Evolutionary conservation across 208 protist genomes (phyloP).

Genomic region (Acanthamoeba sp.): DNA sequence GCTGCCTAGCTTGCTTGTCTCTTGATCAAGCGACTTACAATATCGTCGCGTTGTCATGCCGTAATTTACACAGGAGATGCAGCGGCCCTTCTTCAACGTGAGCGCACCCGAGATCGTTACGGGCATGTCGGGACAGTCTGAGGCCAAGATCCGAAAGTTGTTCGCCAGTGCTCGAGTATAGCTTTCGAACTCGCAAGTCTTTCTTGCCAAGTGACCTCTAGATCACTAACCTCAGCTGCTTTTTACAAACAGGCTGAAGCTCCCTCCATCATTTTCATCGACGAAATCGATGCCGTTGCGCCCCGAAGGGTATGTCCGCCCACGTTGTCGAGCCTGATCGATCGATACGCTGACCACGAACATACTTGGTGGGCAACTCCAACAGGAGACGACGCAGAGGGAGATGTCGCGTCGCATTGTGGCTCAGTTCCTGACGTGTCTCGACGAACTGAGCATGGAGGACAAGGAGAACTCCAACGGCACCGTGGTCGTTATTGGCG

Average conservation of each 20-base stretch:
- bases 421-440: conserved; percentile 70
- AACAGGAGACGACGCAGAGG: conserved; percentile 92
- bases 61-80: conserved; percentile 22
- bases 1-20: background rate
- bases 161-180: conserved; percentile 94
- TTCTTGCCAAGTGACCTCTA: too few relatives aligned
- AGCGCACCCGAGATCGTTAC: conserved; percentile 91
- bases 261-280: conserved; percentile 99
- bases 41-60: background rate
- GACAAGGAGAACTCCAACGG: background rate
- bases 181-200: too few relatives aligned
- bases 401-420: conserved; percentile 93
- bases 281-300: conserved; percentile 98
- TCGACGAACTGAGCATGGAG: conserved; percentile 83
- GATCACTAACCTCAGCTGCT: too few relatives aligned
- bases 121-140: conserved; percentile 99
- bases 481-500: conserved; percentile 96
- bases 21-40: background rate
- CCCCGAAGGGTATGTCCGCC: conserved; percentile 95
- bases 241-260: conserved; percentile 87
- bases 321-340: conserved; percentile 84
- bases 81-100: conserved; percentile 66
- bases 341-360: too few relatives aligned
- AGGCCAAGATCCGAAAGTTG: conserved; percentile 97
- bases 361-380: too few relatives aligned